Conservation (phyloP, 257 asterid species). For the Jaltomata sinuosa region DNA sequence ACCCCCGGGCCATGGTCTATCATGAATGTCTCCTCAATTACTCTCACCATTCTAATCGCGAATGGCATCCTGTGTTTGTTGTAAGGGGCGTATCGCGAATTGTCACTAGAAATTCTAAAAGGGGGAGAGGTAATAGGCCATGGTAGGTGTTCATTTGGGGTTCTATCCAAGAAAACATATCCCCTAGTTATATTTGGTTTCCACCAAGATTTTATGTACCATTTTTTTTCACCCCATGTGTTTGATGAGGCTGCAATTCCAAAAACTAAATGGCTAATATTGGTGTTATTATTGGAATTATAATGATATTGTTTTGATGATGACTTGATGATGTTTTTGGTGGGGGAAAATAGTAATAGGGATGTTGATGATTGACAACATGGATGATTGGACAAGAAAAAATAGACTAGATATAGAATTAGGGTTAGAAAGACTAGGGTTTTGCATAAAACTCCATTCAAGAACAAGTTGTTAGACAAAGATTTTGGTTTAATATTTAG, state of each 20-base stretch:
- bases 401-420: slow-evolving; percentile 12
- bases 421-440: slow-evolving; percentile 13
- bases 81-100: slow-evolving; percentile 2
- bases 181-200: slow-evolving; percentile 20
- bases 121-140: slow-evolving; percentile 21
- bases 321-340: neutral
- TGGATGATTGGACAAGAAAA: slow-evolving; percentile 21
- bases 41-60: slow-evolving; percentile 10
- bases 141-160: slow-evolving; percentile 14
- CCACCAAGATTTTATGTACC: slow-evolving; percentile 27
- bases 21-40: slow-evolving; percentile 12
- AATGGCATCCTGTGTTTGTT: neutral
- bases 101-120: slow-evolving; percentile 11
- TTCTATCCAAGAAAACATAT: slow-evolving; percentile 13
- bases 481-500: neutral
- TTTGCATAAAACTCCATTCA: slow-evolving; percentile 16
- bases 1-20: neutral
- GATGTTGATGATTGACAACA: slow-evolving; percentile 24
- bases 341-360: neutral
- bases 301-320: neutral
- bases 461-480: neutral
- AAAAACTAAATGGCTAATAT: slow-evolving; percentile 19
- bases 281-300: neutral
- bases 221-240: slow-evolving; percentile 14
- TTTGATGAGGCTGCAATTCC: slow-evolving; percentile 20